Evolutionary conservation across 1,284 basidiomycete species (phyloP).

Genomic region (Tilletia setariae): DNA sequence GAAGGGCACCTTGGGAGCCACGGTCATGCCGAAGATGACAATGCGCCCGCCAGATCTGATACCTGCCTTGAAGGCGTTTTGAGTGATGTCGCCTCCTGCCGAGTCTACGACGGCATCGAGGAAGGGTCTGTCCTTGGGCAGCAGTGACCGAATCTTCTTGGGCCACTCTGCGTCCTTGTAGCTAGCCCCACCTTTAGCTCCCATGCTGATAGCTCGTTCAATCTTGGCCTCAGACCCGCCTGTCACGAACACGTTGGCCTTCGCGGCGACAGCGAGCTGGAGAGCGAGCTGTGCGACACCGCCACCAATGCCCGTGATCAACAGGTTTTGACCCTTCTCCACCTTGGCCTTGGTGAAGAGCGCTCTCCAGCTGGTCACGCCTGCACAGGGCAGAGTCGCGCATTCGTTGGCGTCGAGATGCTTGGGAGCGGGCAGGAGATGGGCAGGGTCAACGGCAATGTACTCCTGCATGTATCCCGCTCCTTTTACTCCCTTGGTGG

Average conservation of each 20-base stretch:
- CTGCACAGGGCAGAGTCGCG: slow-evolving; percentile 73
- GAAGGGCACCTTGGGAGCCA: slow-evolving; percentile 62
- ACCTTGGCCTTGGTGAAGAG: slow-evolving; percentile 68
- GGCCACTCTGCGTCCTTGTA: slow-evolving; percentile 75
- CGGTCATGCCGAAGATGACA: slow-evolving; percentile 67
- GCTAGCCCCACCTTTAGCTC: slow-evolving; percentile 73
- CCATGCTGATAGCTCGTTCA: slow-evolving; percentile 64
- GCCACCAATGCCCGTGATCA: slow-evolving; percentile 64
- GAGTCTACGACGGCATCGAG: slow-evolving; percentile 77
- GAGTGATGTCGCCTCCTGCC: slow-evolving; percentile 72
- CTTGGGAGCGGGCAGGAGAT: slow-evolving; percentile 67
- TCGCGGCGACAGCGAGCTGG: slow-evolving; percentile 72
- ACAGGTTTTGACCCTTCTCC: slow-evolving; percentile 66
- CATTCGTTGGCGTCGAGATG: slow-evolving; percentile 70
- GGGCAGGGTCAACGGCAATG: slow-evolving; percentile 68
- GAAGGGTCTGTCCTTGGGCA: slow-evolving; percentile 58
- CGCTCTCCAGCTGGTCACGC: slow-evolving; percentile 75
- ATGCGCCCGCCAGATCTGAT: slow-evolving; percentile 70
- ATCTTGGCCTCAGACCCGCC: slow-evolving; percentile 72
- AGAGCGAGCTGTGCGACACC: slow-evolving; percentile 76
- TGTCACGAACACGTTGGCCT: slow-evolving; percentile 79
- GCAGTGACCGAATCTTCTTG: slow-evolving; percentile 59
- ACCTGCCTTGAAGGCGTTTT: slow-evolving; percentile 60
- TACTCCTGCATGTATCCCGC: slow-evolving; percentile 74
- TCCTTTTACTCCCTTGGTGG: slow-evolving; percentile 32